phyloP scores from a whole-genome alignment of 192 early-diverging fungal genomes.

The Phlyctochytrium arcticum region DNA sequence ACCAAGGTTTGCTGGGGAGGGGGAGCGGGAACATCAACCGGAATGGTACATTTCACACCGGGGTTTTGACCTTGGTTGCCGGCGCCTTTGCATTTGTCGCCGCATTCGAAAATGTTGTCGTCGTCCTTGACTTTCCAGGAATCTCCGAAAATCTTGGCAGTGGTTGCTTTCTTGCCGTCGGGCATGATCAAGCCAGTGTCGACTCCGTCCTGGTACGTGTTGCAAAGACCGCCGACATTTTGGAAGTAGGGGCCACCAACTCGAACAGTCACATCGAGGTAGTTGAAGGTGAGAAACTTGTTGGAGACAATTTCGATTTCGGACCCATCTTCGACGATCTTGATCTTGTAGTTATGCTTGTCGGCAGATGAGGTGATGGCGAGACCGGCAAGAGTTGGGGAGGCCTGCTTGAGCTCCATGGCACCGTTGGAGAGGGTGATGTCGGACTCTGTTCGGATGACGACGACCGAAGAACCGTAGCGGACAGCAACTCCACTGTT shows the following conservation, averaged over 20 bases:
- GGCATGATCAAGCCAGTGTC: slow-evolving; percentile 11
- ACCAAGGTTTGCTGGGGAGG: neutral
- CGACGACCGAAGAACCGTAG: slow-evolving; percentile 8
- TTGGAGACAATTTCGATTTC: slow-evolving; percentile 10
- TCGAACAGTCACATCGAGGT: slow-evolving; percentile 16
- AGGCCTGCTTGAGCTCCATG: slow-evolving; percentile 10
- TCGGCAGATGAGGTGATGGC: neutral
- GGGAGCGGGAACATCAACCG: neutral
- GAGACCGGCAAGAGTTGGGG: neutral
- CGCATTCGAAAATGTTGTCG: slow-evolving; percentile 22
- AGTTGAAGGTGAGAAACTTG: slow-evolving; percentile 12
- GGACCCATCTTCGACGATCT: slow-evolving; percentile 9
- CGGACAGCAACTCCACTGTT: slow-evolving; percentile 15
- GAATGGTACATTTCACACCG: neutral
- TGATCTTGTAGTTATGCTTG: slow-evolving; percentile 6
- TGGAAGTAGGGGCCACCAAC: slow-evolving; percentile 6
- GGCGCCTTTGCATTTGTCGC: neutral
- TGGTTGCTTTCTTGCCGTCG: slow-evolving; percentile 5
- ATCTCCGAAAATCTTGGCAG: slow-evolving; percentile 7
- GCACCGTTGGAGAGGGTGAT: neutral
- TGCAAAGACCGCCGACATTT: slow-evolving; percentile 18
- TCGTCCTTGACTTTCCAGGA: slow-evolving; percentile 5
- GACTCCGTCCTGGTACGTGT: slow-evolving; percentile 8
- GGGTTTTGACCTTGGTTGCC: neutral
- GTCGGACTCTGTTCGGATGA: slow-evolving; percentile 13